These are phyloP conservation scores for Cladosporium cucumerinum DNA, from an alignment of 2,329 filamentous ascomycete species.

Conservation along the genomic window DNA sequence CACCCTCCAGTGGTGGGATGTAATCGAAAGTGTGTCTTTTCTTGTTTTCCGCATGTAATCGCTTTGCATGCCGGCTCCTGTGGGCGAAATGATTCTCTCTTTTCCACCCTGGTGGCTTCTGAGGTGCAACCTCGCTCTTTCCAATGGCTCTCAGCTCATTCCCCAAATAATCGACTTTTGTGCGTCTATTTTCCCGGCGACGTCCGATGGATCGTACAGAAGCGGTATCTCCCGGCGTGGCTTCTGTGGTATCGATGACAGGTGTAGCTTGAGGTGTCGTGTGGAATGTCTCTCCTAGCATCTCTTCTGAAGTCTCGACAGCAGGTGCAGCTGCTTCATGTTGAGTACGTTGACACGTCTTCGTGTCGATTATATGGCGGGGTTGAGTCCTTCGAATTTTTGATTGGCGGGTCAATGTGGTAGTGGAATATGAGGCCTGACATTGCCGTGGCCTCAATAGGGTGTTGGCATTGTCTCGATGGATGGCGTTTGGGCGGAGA, in stretches of 20 bases:
- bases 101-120: neutral
- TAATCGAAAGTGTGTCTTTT: constrained; percentile 15
- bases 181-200: neutral
- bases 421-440: neutral
- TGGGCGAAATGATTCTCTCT: neutral
- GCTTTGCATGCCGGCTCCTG: neutral
- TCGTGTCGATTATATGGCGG: neutral
- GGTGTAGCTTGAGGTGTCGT: neutral
- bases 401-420: neutral
- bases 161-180: constrained; percentile 4
- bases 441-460: neutral
- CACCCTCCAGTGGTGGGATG: neutral
- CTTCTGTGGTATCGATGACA: neutral
- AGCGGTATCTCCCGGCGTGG: neutral
- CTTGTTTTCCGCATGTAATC: neutral
- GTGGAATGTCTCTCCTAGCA: neutral
- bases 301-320: neutral
- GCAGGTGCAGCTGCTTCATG: neutral
- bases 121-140: constrained; percentile 1
- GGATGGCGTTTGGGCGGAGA: constrained; percentile 1
- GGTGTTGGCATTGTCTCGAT: neutral
- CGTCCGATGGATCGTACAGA: neutral
- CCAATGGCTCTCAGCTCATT: neutral
- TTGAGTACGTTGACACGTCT: neutral
- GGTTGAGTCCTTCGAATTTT: neutral